phyloP scores from a whole-genome alignment of 176 grass and related monocot genomes.

The Neostapfia colusana region DNA sequence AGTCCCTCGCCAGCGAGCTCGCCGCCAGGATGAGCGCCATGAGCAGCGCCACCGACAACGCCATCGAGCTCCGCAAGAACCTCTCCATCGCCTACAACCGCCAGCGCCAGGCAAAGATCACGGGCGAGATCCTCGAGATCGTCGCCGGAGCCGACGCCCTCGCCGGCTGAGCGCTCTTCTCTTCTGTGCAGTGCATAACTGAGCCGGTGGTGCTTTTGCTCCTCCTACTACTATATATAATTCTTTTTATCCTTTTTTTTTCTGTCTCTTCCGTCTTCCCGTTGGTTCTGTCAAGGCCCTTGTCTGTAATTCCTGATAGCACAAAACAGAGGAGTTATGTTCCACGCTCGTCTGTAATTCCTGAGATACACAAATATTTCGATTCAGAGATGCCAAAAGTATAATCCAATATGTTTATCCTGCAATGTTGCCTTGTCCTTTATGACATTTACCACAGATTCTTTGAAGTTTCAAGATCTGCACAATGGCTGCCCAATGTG shows the following conservation, averaged over 20 bases:
- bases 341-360: slow-evolving; percentile 1
- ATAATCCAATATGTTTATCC: slow-evolving; percentile 33
- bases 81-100: slow-evolving; percentile 70
- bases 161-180: neutral
- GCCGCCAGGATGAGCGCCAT: slow-evolving; percentile 86
- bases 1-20: slow-evolving; percentile 85
- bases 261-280: neutral
- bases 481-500: neutral
- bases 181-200: neutral
- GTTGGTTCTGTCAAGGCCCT: neutral
- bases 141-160: slow-evolving; percentile 66
- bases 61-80: slow-evolving; percentile 53
- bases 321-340: slow-evolving; percentile 32
- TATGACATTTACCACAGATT: neutral
- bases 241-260: slow-evolving; percentile 20
- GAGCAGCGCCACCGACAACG: slow-evolving; percentile 82
- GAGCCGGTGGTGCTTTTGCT: neutral
- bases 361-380: slow-evolving; percentile 40
- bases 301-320: slow-evolving; percentile 51
- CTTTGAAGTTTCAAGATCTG: neutral
- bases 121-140: slow-evolving; percentile 87
- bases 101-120: slow-evolving; percentile 85
- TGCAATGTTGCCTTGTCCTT: neutral
- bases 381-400: slow-evolving; percentile 49
- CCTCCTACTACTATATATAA: slow-evolving; percentile 41